These are phyloP conservation scores for Trametes coccinea DNA, from an alignment of 768 basidiomycete genomes.

Conservation along the genomic window DNA sequence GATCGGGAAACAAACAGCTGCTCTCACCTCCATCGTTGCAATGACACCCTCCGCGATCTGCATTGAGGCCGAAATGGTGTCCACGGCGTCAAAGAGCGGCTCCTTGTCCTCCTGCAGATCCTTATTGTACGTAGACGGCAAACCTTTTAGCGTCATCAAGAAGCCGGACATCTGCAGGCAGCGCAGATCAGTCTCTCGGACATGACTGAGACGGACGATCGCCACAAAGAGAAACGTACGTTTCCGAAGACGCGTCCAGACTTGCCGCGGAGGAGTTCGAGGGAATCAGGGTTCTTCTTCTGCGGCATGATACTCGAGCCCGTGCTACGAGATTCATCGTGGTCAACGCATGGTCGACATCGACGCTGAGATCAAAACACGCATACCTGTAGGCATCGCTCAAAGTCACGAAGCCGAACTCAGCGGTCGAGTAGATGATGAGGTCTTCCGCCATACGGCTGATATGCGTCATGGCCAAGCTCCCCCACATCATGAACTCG, in stretches of 20 bases:
- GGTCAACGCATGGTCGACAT: too few relatives aligned
- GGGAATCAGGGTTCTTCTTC: conserved; percentile 97
- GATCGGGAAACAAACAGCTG: background rate
- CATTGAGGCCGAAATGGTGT: conserved; percentile 84
- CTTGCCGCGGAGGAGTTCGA: conserved; percentile 94
- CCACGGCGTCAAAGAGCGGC: conserved; percentile 91
- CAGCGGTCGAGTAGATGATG: conserved; percentile 94
- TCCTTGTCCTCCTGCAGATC: conserved; percentile 99
- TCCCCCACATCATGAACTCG: conserved; percentile 97
- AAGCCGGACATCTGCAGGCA: conserved; percentile 88
- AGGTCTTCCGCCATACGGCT: conserved; percentile 95
- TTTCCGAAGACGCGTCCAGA: conserved; percentile 93
- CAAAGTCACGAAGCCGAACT: conserved; percentile 95
- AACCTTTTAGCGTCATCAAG: conserved; percentile 94
- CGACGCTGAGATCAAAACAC: too few relatives aligned
- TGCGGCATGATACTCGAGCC: conserved; percentile 99
- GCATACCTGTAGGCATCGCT: conserved; percentile 93
- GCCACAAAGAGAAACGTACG: conserved; percentile 43
- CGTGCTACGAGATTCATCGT: conserved; percentile 54
- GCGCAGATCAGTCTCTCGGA: conserved; percentile 2
- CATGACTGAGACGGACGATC: background rate
- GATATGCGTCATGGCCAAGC: conserved; percentile 89
- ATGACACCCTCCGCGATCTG: conserved; percentile 95
- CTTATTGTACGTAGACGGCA: conserved; percentile 99
- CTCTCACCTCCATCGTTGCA: conserved; percentile 77